Percentiles rank a stretch among this genome's conserved stretches.
phyloP scores from a whole-genome alignment of 2,329 filamentous ascomycete genomes.

The Domatiomyces globalis region DNA sequence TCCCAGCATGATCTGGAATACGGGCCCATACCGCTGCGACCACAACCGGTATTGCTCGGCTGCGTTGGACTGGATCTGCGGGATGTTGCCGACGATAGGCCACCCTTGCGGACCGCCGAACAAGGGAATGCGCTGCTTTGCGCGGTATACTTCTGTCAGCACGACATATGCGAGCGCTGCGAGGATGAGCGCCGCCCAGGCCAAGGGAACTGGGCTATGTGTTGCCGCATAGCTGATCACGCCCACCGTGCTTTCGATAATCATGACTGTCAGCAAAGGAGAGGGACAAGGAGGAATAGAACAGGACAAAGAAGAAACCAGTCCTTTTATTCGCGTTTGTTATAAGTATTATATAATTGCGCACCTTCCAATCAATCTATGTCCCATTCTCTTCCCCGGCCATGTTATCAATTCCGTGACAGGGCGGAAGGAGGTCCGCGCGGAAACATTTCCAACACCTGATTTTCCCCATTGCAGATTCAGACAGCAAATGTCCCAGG shows the following conservation, averaged over 20 bases:
- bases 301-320: not conserved
- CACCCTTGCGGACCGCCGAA: conserved; percentile 38
- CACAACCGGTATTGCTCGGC: conserved; percentile 44
- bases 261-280: conserved; percentile 4
- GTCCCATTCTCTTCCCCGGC: not conserved
- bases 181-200: not conserved
- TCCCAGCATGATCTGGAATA: conserved; percentile 45
- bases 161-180: conserved; percentile 30
- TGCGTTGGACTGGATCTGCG: conserved; percentile 41
- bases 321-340: too few relatives aligned
- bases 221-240: not conserved
- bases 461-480: too few relatives aligned
- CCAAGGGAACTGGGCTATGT: conserved; percentile 1
- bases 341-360: too few relatives aligned
- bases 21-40: conserved; percentile 36
- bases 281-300: too few relatives aligned
- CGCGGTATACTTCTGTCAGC: conserved; percentile 37
- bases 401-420: not conserved
- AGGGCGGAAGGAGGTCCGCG: not conserved
- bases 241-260: conserved; percentile 12
- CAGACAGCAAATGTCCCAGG: too few relatives aligned
- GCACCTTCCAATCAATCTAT: too few relatives aligned
- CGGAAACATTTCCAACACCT: not conserved
- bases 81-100: conserved; percentile 42
- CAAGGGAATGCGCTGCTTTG: conserved; percentile 31